Evolutionary conservation across 495 filamentous ascomycete species (phyloP), one percentile per base, ranked within the genome.

Genomic region (Xylaria acuta): DNA sequence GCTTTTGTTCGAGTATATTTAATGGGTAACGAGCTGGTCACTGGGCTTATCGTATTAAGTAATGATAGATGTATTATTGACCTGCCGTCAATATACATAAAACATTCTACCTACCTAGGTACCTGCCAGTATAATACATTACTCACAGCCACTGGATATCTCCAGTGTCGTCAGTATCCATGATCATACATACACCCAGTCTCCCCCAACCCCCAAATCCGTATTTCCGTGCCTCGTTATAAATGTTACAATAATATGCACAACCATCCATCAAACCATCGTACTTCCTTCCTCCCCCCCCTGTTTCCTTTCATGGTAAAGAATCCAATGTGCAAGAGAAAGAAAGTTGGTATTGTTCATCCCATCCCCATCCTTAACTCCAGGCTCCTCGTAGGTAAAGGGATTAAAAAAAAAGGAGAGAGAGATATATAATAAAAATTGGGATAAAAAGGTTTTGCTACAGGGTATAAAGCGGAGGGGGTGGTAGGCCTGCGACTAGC

Each of bases 391-490:
- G 7, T 64, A 40, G n/a, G 8, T n/a, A 20, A 11, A 20, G 14
- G n/a, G n/a, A 22, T 43, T 64, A 64, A 43, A 64, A 65, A 45
- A 16, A 63, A 30, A n/a, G n/a, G n/a, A n/a, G 62, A 47, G 43
- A 66, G 32, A 66, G 14, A 66, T 51, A 65, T 34, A n/a, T 54
- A 9, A 65, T 6, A 49, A 22, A 51, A 38, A 69, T 8, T 20
- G 3, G 22, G 8, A 49, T 38, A 62, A 25, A 60, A 69, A 47
- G n/a, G n/a, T n/a, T n/a, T 69, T 62, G 58, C 58, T 70, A 63
- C 53, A 59, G 56, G 58, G 58, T 70, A 70, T 70, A 63, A 70
- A 64, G 68, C 68, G 68, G n/a, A 25, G 56, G 27, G 18, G 27
- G 27, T 56, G 53, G 53, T 30, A 6, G 53, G 27, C 14, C 14